These are phyloP conservation scores for Lolium rigidum DNA, from an alignment of 176 grass and related monocot genomes.

Conservation along the genomic window DNA sequence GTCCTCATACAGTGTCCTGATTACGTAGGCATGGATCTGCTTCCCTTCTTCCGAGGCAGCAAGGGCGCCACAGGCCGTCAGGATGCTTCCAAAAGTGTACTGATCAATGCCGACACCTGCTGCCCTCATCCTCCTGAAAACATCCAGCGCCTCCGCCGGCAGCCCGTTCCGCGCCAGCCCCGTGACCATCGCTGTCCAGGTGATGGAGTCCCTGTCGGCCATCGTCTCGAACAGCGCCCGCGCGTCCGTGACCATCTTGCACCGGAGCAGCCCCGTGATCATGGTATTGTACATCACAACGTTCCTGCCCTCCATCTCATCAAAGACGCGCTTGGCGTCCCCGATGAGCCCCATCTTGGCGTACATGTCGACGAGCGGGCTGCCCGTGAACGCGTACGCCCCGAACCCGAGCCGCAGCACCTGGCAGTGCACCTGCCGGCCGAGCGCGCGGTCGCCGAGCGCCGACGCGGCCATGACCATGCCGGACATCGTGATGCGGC, in stretches of 20 bases:
- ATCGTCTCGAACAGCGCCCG: slow-evolving; percentile 46
- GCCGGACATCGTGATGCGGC: slow-evolving; percentile 59
- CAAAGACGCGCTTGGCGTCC: slow-evolving; percentile 55
- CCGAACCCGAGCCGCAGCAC: slow-evolving; percentile 52
- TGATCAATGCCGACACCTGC: slow-evolving; percentile 54
- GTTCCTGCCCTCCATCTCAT: slow-evolving; percentile 49
- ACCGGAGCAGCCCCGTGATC: slow-evolving; percentile 59
- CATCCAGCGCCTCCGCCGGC: slow-evolving; percentile 48
- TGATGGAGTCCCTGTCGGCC: slow-evolving; percentile 57
- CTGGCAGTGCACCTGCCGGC: slow-evolving; percentile 65
- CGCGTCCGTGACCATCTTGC: slow-evolving; percentile 51
- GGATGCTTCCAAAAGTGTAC: slow-evolving; percentile 67
- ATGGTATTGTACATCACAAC: slow-evolving; percentile 63
- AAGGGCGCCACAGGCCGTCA: slow-evolving; percentile 59
- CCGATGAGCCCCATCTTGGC: slow-evolving; percentile 50
- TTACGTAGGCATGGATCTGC: slow-evolving; percentile 63
- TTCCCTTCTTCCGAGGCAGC: slow-evolving; percentile 54
- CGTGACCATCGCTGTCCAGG: slow-evolving; percentile 68
- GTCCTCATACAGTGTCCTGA: slow-evolving; percentile 58
- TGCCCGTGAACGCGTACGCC: slow-evolving; percentile 52
- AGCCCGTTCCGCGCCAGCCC: slow-evolving; percentile 64
- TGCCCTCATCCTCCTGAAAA: slow-evolving; percentile 63
- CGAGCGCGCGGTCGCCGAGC: slow-evolving; percentile 31
- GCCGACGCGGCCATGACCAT: slow-evolving; percentile 53
- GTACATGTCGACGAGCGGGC: slow-evolving; percentile 66